Evolutionary conservation across 2,329 filamentous ascomycete genomes (phyloP).

Genomic region (Penicillium sumatraense): DNA sequence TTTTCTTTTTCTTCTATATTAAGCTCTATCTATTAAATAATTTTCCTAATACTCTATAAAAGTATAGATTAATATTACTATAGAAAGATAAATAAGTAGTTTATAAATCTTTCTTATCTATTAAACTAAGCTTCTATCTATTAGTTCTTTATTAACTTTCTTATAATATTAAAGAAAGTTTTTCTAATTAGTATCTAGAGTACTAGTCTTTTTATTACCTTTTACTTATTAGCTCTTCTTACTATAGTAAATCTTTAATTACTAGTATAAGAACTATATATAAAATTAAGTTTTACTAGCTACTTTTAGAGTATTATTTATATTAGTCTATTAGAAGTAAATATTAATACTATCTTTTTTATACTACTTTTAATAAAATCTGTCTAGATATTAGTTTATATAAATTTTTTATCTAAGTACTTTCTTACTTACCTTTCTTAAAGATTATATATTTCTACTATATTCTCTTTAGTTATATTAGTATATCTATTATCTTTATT

Average conservation of each 20-base stretch:
- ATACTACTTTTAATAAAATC: background rate
- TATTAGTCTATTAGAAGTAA: background rate
- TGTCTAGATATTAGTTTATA: background rate
- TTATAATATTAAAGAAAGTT: constrained; percentile 1
- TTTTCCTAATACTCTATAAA: background rate
- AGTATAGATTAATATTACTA: background rate
- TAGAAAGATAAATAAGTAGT: background rate
- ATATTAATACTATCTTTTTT: background rate
- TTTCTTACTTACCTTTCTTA: background rate
- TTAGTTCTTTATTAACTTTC: background rate
- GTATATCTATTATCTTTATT: background rate
- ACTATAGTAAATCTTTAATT: background rate
- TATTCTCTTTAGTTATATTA: background rate
- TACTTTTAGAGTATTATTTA: background rate
- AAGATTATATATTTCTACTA: background rate
- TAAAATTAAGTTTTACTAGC: background rate
- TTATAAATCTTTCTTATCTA: background rate
- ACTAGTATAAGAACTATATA: background rate
- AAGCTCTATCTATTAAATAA: background rate
- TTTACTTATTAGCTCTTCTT: background rate
- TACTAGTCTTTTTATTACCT: constrained; percentile 1
- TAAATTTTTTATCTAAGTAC: background rate
- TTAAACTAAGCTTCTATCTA: background rate
- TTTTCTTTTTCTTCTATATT: constrained; percentile 1
- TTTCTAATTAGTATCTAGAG: background rate